These are phyloP conservation scores for Funneliformis caledonium DNA, from an alignment of 371 early-diverging fungal genomes.

Conservation along the genomic window DNA sequence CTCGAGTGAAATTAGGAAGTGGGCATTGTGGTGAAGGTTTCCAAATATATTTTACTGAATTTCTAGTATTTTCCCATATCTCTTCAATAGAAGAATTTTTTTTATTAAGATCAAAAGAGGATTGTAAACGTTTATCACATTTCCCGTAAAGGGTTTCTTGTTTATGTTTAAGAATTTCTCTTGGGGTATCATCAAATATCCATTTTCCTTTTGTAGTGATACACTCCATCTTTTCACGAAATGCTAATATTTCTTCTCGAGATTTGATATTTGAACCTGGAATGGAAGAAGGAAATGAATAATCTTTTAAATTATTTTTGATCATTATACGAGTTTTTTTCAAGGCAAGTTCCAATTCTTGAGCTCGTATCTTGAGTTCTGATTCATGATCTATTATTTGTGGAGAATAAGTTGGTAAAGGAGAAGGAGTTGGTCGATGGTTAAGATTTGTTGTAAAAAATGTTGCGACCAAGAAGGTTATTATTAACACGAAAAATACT, in stretches of 20 bases:
- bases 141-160: conserved; percentile 52
- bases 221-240: conserved; percentile 42
- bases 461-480: too few species aligned
- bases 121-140: conserved; percentile 47
- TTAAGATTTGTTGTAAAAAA: too few species aligned
- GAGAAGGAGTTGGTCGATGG: too few species aligned
- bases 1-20: conserved; percentile 40
- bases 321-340: not conserved
- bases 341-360: not conserved
- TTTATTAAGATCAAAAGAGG: conserved; percentile 43
- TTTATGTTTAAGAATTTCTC: conserved; percentile 46
- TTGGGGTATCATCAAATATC: conserved; percentile 38
- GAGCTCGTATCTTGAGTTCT: too few species aligned
- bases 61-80: conserved; percentile 40
- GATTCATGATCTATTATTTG: too few species aligned
- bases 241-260: not conserved
- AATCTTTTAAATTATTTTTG: conserved; percentile 23
- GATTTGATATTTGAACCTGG: not conserved
- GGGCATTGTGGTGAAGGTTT: conserved; percentile 31
- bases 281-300: not conserved
- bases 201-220: conserved; percentile 46
- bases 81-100: not conserved
- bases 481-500: too few species aligned
- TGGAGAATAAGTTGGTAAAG: too few species aligned
- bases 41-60: conserved; percentile 49